Evolutionary conservation across 2,329 filamentous ascomycete genomes (phyloP).

Genomic region (Trichoderma sp.): DNA sequence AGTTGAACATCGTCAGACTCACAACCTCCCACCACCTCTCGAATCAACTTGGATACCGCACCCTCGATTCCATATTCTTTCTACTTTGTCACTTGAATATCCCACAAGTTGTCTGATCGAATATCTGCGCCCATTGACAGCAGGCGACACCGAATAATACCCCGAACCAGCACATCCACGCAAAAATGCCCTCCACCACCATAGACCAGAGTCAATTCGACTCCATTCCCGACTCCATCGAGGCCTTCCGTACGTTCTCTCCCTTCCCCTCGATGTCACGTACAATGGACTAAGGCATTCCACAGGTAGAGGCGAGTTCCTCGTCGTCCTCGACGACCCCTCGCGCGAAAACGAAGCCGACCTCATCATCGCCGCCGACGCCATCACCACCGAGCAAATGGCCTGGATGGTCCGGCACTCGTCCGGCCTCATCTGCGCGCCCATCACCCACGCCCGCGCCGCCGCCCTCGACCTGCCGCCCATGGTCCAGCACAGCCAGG

Average conservation of each 20-base stretch:
- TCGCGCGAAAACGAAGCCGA: constrained; percentile 97
- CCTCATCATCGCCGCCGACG: constrained; percentile 87
- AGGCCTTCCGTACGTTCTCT: constrained; percentile 61
- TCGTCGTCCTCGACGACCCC: constrained; percentile 91
- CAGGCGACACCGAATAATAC: neutral
- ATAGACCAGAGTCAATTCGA: constrained; percentile 61
- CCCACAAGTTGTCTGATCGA: no score
- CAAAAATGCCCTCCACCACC: constrained; percentile 52
- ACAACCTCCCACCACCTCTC: no score
- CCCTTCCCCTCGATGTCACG: neutral
- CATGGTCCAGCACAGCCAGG: constrained; percentile 77
- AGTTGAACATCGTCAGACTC: no score
- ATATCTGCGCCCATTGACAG: neutral
- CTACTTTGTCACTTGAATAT: no score
- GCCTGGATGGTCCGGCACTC: constrained; percentile 93
- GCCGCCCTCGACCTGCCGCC: constrained; percentile 75
- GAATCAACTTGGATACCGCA: no score
- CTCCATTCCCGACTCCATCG: constrained; percentile 65
- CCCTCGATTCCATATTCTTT: neutral
- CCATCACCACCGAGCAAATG: constrained; percentile 86
- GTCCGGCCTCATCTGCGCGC: constrained; percentile 88
- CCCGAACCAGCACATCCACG: neutral
- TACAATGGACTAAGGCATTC: constrained; percentile 4
- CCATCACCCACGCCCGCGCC: constrained; percentile 71
- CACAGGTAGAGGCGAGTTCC: constrained; percentile 79